Conservation (phyloP, 805 yeast genomes). For the Ogataea trehaloabstinens region DNA sequence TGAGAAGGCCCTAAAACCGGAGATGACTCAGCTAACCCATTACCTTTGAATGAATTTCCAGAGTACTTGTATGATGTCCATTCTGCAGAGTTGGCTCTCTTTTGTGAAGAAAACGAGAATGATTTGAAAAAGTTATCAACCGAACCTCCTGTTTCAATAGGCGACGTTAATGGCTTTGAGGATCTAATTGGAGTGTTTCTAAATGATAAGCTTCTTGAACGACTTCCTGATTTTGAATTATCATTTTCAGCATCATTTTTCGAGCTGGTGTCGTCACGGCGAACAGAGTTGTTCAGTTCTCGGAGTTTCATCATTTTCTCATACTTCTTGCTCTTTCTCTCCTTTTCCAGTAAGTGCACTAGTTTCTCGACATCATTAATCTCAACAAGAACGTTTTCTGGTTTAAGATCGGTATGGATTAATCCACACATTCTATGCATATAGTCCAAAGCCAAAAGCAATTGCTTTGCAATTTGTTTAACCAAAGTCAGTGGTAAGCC, state of each 20-base stretch:
- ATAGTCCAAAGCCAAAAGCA: constrained; percentile 54
- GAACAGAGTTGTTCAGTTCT: constrained; percentile 14
- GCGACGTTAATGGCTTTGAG: constrained; percentile 50
- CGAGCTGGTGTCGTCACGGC: background rate
- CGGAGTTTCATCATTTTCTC: constrained; percentile 22
- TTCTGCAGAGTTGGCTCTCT: constrained; percentile 18
- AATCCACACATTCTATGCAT: constrained; percentile 61
- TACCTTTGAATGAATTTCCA: constrained; percentile 2
- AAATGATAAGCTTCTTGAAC: constrained; percentile 20
- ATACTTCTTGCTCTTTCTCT: constrained; percentile 25
- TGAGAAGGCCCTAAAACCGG: background rate
- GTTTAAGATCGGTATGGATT: constrained; percentile 74
- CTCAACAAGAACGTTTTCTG: constrained; percentile 63
- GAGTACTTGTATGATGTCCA: constrained; percentile 6
- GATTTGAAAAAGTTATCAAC: constrained; percentile 36
- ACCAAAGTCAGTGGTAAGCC: constrained; percentile 55
- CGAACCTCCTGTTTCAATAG: constrained; percentile 35
- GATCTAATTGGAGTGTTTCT: constrained; percentile 35
- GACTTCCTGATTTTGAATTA: constrained; percentile 1
- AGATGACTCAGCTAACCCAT: constrained; percentile 1
- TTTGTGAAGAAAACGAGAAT: constrained; percentile 30
- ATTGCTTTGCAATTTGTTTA: constrained; percentile 55
- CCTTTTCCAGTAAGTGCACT: constrained; percentile 42
- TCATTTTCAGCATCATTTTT: constrained; percentile 2
- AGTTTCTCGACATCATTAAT: constrained; percentile 53